A percentile compares a stretch with the other conserved stretches of the same genome.
phyloP scores from a whole-genome alignment of 805 yeast species.

The Blastobotrys muscicola region DNA sequence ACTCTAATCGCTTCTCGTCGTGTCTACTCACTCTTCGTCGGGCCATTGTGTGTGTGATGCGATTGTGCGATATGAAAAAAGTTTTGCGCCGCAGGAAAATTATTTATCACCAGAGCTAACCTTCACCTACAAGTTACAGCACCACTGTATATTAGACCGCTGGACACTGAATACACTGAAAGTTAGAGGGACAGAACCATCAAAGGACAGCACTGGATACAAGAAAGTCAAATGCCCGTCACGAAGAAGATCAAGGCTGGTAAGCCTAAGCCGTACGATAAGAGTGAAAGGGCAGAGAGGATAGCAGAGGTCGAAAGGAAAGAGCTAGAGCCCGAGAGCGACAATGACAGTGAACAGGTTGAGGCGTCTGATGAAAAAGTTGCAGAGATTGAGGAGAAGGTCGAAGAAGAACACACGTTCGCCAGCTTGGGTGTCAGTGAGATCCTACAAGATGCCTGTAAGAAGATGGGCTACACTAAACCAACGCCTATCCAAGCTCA shows the following conservation, averaged over 20 bases:
- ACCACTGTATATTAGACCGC: too few species aligned
- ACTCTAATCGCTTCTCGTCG: neutral
- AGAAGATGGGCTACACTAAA: constrained; percentile 57
- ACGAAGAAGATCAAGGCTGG: neutral
- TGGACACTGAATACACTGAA: too few species aligned
- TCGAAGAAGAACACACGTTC: constrained; percentile 16
- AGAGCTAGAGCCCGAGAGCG: neutral
- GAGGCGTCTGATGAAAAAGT: too few species aligned
- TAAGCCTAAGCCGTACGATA: neutral
- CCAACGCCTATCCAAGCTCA: constrained; percentile 95
- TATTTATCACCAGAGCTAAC: neutral
- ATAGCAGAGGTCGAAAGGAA: neutral
- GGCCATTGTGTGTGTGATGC: constrained; percentile 32
- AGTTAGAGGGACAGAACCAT: neutral
- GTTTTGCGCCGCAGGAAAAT: neutral
- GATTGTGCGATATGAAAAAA: too few species aligned
- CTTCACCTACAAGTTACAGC: too few species aligned
- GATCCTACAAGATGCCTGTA: constrained; percentile 62
- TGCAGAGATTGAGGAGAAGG: constrained; percentile 1
- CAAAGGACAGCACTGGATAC: too few species aligned
- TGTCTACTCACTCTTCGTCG: constrained; percentile 39
- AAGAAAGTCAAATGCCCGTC: neutral
- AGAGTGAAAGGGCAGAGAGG: too few species aligned
- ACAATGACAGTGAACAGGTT: neutral
- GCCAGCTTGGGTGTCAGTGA: constrained; percentile 29